Conservation (phyloP, 2,329 filamentous ascomycete genomes). For the Ascocoryne sarcoides region DNA sequence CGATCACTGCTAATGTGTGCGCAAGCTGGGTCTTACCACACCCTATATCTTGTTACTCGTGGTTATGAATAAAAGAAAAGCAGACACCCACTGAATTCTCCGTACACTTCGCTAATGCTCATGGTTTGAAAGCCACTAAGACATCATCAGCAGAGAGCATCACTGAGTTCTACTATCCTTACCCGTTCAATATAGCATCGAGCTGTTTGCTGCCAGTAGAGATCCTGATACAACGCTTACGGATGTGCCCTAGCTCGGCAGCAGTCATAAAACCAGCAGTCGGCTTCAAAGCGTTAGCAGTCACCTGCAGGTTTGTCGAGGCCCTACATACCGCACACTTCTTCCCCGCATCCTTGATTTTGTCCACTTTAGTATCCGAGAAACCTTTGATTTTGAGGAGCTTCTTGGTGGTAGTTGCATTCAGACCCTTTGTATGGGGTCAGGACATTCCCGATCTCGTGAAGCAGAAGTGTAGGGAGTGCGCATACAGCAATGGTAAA, state of each 20-base stretch:
- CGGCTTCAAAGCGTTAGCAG: constrained; percentile 35
- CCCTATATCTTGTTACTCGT: constrained; percentile 22
- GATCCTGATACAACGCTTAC: constrained; percentile 55
- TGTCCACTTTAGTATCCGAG: constrained; percentile 62
- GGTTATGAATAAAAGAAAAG: background rate
- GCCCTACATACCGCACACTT: constrained; percentile 27
- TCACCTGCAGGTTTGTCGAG: background rate
- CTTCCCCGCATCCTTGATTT: constrained; percentile 57
- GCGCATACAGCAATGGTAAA: constrained; percentile 51
- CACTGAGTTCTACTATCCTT: constrained; percentile 6
- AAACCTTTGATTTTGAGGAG: constrained; percentile 61
- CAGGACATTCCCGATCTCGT: background rate
- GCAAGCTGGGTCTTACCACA: constrained; percentile 64
- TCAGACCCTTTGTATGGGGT: constrained; percentile 41
- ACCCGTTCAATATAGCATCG: constrained; percentile 56
- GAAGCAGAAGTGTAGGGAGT: background rate
- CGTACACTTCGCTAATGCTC: constrained; percentile 58
- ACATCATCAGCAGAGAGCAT: constrained; percentile 4
- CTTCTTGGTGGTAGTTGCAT: constrained; percentile 48
- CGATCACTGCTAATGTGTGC: constrained; percentile 59
- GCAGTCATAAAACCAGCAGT: constrained; percentile 55
- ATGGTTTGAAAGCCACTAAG: constrained; percentile 58
- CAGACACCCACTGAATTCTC: constrained; percentile 41
- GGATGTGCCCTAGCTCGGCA: constrained; percentile 52
- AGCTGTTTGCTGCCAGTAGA: constrained; percentile 64